Evolutionary conservation across 2,329 filamentous ascomycete species (phyloP), one percentile per base, ranked within the genome.

Genomic region (Ramularia collo-cygni): DNA sequence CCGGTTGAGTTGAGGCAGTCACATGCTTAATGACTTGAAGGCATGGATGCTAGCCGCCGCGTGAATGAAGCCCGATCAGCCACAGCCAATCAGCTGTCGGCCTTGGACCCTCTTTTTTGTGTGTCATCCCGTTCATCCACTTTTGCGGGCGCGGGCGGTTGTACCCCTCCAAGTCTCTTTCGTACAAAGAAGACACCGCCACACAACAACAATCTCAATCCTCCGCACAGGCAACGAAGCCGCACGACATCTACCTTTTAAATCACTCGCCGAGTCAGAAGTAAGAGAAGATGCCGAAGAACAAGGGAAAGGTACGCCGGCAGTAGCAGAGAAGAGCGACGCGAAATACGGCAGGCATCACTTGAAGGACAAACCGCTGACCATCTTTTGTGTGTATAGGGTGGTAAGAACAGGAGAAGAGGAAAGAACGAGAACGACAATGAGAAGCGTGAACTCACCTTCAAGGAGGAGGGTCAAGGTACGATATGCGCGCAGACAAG

Each of bases 381-480:
- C 34, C 12, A 16, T 14, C 13, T 18, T 8, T 28, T 24, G 21
- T 24, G 21, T n/a, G 21, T 30, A 35, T 35, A 59, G 87, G 90
- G 90, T 69, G 90, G 90, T 74, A 96, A 96, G 79, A 96, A 96
- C 74, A 77, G 90, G 70, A 84, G 90, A 79, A 81, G 92, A 73
- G 90, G 90, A 72, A 96, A 95, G 61, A 65, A 65, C 53, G 63
- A 65, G 58, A 93, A 92, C 72, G 92, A 96, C 75, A 94, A 95
- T 65, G 89, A 95, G 74, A 95, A 95, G 77, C 89, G 90, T 68
- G 90, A 96, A 69, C 77, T 96, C 61, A 90, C 87, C 62, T 96
- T 96, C 81, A 95, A 95, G 73, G 92, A 96, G 68, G 90, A 96
- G 64, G 90, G 90, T 55, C 90, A 96, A 75, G 81, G 76, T 78